These are phyloP conservation scores for Hysterangium stoloniferum DNA, from an alignment of 768 basidiomycete species.

Conservation along the genomic window DNA sequence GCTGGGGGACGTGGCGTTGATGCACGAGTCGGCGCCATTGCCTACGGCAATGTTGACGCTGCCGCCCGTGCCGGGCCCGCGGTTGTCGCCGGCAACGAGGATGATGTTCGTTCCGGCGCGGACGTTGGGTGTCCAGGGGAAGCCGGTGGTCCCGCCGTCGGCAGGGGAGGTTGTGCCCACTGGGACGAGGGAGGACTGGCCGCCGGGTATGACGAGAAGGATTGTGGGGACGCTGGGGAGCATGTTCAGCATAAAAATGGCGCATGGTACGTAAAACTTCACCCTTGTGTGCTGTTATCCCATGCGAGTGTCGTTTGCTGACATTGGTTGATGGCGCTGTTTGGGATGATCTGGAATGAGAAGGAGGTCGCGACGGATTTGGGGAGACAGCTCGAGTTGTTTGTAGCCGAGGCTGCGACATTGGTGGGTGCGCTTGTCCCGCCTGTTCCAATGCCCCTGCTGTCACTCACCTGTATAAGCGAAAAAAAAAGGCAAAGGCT, in stretches of 20 bases:
- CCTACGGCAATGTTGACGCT: conserved; percentile 54
- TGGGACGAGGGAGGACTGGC: conserved; percentile 64
- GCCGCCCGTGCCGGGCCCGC: conserved; percentile 64
- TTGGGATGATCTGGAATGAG: conserved; percentile 52
- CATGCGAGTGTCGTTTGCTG: conserved; percentile 57
- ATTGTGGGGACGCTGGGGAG: conserved; percentile 33
- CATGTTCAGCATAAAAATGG: conserved; percentile 1
- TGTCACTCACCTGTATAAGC: conserved; percentile 47
- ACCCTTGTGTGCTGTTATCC: conserved; percentile 48
- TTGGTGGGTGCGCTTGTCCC: conserved; percentile 64
- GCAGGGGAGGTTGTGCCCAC: conserved; percentile 33
- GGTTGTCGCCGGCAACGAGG: conserved; percentile 56
- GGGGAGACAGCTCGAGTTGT: conserved; percentile 55
- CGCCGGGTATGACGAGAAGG: conserved; percentile 72
- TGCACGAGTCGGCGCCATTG: conserved; percentile 44
- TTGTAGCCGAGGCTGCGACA: conserved; percentile 42
- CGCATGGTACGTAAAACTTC: conserved; percentile 1
- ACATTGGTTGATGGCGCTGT: conserved; percentile 62
- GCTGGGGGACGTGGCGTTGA: conserved; percentile 56
- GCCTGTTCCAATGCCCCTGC: conserved; percentile 56
- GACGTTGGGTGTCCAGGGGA: conserved; percentile 58
- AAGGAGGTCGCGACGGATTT: conserved; percentile 44
- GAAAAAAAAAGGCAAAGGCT: neutral
- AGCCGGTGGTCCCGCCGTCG: conserved; percentile 43
- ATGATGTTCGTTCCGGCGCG: conserved; percentile 59